Conservation (phyloP, 495 filamentous ascomycete genomes). For the Penicillium soppii region DNA sequence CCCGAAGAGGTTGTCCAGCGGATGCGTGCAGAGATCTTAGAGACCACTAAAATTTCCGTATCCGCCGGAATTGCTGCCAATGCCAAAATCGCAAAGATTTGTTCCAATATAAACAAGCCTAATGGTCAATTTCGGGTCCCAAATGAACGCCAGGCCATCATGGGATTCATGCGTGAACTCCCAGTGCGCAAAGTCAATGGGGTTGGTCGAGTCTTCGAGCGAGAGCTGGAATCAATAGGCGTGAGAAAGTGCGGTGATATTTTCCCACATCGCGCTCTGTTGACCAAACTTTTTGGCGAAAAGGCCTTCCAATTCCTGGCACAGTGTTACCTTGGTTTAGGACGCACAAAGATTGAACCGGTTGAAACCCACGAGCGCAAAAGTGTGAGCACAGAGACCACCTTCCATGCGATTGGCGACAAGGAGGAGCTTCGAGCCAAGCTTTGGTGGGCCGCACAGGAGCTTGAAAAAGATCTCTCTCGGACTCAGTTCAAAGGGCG, state of each 20-base stretch:
- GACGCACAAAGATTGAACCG: slow-evolving; percentile 83
- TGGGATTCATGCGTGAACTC: slow-evolving; percentile 81
- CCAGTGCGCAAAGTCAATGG: slow-evolving; percentile 91
- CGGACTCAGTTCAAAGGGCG: slow-evolving; percentile 81
- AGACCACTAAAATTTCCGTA: slow-evolving; percentile 80
- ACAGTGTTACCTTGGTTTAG: slow-evolving; percentile 80
- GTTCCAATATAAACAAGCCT: slow-evolving; percentile 92
- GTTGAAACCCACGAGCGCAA: slow-evolving; percentile 90
- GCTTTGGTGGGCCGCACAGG: slow-evolving; percentile 74
- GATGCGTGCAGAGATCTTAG: slow-evolving; percentile 73
- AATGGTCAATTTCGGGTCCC: slow-evolving; percentile 86
- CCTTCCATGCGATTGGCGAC: slow-evolving; percentile 78
- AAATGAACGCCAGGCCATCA: slow-evolving; percentile 66
- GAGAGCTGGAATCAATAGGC: slow-evolving; percentile 84
- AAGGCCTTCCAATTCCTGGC: slow-evolving; percentile 88
- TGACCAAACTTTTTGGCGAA: slow-evolving; percentile 80
- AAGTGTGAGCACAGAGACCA: slow-evolving; percentile 90
- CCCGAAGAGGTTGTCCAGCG: slow-evolving; percentile 73
- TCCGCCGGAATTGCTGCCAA: slow-evolving; percentile 95
- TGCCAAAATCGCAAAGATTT: slow-evolving; percentile 90
- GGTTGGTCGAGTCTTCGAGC: slow-evolving; percentile 88
- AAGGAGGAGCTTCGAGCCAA: slow-evolving; percentile 70
- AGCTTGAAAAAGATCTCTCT: slow-evolving; percentile 84
- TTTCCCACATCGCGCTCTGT: slow-evolving; percentile 67
- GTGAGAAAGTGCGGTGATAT: slow-evolving; percentile 90